Conservation (phyloP, 2,329 filamentous ascomycete genomes). For the Xylaria polymorpha region DNA sequence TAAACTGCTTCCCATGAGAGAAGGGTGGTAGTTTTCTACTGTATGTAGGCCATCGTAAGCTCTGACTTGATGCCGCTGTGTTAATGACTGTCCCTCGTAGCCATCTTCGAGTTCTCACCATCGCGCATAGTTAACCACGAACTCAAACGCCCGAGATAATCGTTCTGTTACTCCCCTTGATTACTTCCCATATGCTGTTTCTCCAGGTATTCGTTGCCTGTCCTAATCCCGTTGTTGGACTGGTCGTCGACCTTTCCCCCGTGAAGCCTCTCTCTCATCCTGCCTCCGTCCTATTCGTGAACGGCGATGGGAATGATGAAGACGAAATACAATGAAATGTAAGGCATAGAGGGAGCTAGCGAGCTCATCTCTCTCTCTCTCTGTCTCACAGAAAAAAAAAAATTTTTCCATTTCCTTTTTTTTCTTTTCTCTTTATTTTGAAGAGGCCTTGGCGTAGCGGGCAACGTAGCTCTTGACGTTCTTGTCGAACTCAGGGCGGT, state of each 20-base stretch:
- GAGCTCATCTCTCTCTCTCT: background rate
- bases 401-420: background rate
- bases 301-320: background rate
- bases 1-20: background rate
- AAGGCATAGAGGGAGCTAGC: background rate
- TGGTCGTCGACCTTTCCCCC: background rate
- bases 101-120: background rate
- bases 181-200: background rate
- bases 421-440: background rate
- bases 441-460: slow-evolving; percentile 70
- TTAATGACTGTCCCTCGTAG: background rate
- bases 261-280: background rate
- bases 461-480: slow-evolving; percentile 78
- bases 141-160: background rate
- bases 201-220: background rate
- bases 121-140: background rate
- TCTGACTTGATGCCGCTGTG: background rate
- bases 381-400: background rate
- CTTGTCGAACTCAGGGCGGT: slow-evolving; percentile 77
- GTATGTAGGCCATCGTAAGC: background rate
- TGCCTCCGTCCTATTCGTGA: background rate
- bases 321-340: background rate
- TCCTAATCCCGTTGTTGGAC: too few relatives aligned
- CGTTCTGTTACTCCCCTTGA: background rate
- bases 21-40: background rate